Evolutionary conservation across 1,139 yeast species (phyloP).

Genomic region (Suhomyces terraborum): DNA sequence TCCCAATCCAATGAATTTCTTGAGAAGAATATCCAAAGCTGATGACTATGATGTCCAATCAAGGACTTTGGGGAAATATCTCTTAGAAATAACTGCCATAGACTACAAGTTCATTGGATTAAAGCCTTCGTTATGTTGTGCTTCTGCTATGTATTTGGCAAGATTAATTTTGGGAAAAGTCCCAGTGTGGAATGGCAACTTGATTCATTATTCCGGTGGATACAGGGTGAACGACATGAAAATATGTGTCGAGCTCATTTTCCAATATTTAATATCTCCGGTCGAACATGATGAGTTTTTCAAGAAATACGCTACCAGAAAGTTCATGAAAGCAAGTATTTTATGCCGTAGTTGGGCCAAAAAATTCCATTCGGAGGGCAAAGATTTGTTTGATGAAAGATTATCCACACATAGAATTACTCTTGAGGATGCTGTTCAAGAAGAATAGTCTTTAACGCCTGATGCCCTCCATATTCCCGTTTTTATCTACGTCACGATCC

Average conservation of each 20-base stretch:
- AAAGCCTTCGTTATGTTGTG: constrained; percentile 83
- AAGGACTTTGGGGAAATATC: constrained; percentile 87
- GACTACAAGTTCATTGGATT: constrained; percentile 80
- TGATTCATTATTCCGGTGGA: constrained; percentile 92
- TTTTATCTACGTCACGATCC: constrained; percentile 8
- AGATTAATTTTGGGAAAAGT: constrained; percentile 73
- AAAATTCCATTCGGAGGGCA: constrained; percentile 40
- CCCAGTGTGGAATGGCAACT: constrained; percentile 78
- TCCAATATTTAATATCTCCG: constrained; percentile 80
- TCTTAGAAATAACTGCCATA: constrained; percentile 77
- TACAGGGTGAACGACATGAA: constrained; percentile 72
- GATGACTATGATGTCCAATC: constrained; percentile 93
- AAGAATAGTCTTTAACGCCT: neutral
- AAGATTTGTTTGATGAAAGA: constrained; percentile 22
- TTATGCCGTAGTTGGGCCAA: constrained; percentile 93
- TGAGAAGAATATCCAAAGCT: constrained; percentile 90
- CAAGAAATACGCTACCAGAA: constrained; percentile 88
- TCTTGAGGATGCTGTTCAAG: constrained; percentile 11
- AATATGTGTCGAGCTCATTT: constrained; percentile 70
- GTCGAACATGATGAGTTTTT: constrained; percentile 91
- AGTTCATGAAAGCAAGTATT: constrained; percentile 88
- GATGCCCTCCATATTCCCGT: constrained; percentile 5
- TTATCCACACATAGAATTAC: constrained; percentile 21
- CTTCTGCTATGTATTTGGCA: constrained; percentile 89
- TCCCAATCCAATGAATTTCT: constrained; percentile 93